These are phyloP conservation scores for Quercus phellos DNA, from an alignment of 331 rosid species.

Conservation along the genomic window DNA sequence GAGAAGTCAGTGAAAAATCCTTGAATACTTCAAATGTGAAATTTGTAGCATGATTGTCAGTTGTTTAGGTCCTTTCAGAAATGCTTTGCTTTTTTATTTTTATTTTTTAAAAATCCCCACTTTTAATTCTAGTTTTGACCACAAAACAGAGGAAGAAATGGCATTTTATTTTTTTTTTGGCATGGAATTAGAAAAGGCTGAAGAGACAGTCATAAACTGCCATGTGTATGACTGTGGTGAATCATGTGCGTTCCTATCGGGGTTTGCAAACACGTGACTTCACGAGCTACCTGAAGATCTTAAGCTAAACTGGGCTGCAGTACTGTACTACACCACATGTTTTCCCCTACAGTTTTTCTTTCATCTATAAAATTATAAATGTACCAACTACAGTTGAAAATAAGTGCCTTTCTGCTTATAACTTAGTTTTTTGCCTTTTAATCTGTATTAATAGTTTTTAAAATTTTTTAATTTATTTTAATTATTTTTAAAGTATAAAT, in stretches of 20 bases:
- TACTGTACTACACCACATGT: background rate
- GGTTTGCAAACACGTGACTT: conserved; percentile 25
- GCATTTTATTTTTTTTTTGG: background rate
- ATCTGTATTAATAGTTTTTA: no score
- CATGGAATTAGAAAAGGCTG: background rate
- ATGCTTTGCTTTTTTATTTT: background rate
- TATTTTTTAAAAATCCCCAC: no score
- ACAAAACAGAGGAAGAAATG: no score
- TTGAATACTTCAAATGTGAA: conserved; percentile 6
- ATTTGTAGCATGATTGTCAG: conserved; percentile 12
- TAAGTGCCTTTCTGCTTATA: no score
- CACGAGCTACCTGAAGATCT: background rate
- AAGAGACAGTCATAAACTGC: background rate
- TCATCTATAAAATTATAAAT: no score
- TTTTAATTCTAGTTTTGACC: background rate
- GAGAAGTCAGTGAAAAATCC: conserved; percentile 19
- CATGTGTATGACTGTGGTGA: background rate
- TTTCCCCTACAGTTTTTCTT: background rate
- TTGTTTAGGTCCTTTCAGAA: conserved; percentile 7
- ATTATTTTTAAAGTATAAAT: no score
- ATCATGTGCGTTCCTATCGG: background rate
- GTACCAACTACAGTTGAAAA: no score
- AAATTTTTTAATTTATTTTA: no score
- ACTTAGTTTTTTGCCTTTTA: no score
- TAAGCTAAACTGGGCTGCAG: background rate